Evolutionary conservation across 1,139 yeast genomes (phyloP).

Genomic region (Sugiyamaella novakii): DNA sequence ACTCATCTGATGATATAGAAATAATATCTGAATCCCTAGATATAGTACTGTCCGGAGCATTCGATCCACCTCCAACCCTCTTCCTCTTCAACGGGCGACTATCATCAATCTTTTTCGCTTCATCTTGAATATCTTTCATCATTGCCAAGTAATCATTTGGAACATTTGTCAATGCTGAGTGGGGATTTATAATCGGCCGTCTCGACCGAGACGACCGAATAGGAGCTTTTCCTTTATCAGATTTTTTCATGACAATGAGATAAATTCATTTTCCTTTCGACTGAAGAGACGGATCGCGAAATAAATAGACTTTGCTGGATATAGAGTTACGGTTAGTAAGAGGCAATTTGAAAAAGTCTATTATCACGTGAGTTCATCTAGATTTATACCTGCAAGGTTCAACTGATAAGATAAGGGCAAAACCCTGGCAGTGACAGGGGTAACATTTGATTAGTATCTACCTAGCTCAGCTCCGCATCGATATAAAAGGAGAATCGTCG

Average conservation of each 20-base stretch:
- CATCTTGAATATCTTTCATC: constrained; percentile 42
- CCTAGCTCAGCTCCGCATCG: no score
- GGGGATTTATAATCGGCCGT: not conserved
- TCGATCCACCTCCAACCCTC: constrained; percentile 8
- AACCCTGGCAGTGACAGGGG: constrained; percentile 3
- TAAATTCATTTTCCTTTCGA: constrained; percentile 1
- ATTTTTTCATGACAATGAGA: constrained; percentile 7
- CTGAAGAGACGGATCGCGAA: not conserved
- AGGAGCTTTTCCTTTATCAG: constrained; percentile 19
- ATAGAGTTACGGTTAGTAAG: no score
- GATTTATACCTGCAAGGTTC: no score
- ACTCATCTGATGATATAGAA: constrained; percentile 23
- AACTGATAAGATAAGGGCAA: constrained; percentile 4
- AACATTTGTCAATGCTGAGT: constrained; percentile 27
- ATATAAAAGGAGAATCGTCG: no score
- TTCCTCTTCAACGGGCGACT: constrained; percentile 35
- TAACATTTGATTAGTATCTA: no score
- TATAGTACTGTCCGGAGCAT: constrained; percentile 70
- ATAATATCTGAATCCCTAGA: constrained; percentile 56
- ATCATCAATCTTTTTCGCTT: constrained; percentile 21
- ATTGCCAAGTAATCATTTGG: constrained; percentile 46
- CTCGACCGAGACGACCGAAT: constrained; percentile 8
- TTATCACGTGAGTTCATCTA: constrained; percentile 1
- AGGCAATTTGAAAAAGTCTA: no score
- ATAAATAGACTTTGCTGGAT: no score